Percentiles rank a stretch among this genome's conserved stretches.
Conservation (phyloP, 495 filamentous ascomycete genomes). For the Cryomyces antarcticus region DNA sequence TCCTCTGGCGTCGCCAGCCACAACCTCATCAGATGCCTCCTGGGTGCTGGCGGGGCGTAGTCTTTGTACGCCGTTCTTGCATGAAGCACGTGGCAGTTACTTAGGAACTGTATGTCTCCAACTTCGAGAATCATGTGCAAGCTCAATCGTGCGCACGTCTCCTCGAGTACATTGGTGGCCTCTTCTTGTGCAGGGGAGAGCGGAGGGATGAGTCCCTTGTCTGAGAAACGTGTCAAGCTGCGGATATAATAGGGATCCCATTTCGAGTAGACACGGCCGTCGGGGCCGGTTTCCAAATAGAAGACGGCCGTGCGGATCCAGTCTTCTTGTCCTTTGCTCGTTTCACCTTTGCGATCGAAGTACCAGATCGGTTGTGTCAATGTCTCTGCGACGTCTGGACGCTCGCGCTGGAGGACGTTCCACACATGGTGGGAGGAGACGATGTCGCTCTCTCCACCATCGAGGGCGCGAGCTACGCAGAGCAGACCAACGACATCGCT, state of each 20-base stretch:
- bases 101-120: too few species aligned
- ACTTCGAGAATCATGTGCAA: too few species aligned
- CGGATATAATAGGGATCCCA: constrained; percentile 69
- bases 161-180: constrained; percentile 16
- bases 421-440: constrained; percentile 64
- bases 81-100: too few species aligned
- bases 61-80: too few species aligned
- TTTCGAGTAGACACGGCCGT: constrained; percentile 35
- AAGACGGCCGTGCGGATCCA: constrained; percentile 57
- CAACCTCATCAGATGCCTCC: too few species aligned
- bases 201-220: constrained; percentile 43
- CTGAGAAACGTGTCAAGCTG: constrained; percentile 44
- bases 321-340: constrained; percentile 47
- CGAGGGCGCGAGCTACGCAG: constrained; percentile 56
- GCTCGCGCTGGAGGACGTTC: constrained; percentile 53
- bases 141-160: too few species aligned
- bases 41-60: too few species aligned
- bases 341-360: constrained; percentile 86
- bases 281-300: constrained; percentile 41
- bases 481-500: constrained; percentile 70
- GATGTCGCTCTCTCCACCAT: constrained; percentile 73
- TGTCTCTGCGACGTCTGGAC: constrained; percentile 58
- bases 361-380: constrained; percentile 72
- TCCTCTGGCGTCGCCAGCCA: too few species aligned
- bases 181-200: constrained; percentile 41